Evolutionary conservation across 2,329 filamentous ascomycete species (phyloP), one percentile per base, ranked within the genome.

Genomic region (Meredithiella fracta): DNA sequence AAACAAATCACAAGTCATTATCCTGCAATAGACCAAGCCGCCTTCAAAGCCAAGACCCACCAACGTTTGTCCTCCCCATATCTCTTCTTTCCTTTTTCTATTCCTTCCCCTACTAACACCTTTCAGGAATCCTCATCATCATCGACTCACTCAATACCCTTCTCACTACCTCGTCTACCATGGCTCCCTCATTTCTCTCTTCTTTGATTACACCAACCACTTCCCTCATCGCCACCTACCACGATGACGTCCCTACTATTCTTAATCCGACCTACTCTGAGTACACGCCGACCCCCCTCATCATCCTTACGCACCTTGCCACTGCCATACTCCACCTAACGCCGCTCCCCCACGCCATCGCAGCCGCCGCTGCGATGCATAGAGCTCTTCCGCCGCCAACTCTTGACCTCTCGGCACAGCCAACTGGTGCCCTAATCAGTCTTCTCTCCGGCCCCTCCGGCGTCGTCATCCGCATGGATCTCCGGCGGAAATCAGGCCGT

Each of bases 401-500:
- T 7, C 94, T 86, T 67, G 92, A 91, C 0, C 73, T 96, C 1
- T 74, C 76, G 5, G 86, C 92, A 67, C 82, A 80, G 29, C 75
- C 80, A 15, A 88, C 95, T 66, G 91, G 91, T 6, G 75, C 91
- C 8, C 68, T 96, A 0, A 70, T 87, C 58, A 68, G 68, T 55
- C 66, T 70, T 49, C 25, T 20, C 8, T 61, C 63, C 1, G 62
- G 62, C 4, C 66, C 64, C 38, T 61, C 61, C 8, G 70, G 71
- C 0, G 84, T 91, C 0, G 86, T 94, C 0, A 67, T 96, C 5
- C 82, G 87, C 63, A 85, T 94, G 77, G 91, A 98, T 67, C 78
- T 95, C 62, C 77, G 92, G 9, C 75, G 91, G 56, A 84, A 89
- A 62, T 91, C 85, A 63, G 90, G 91, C 0, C 75, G 89, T 3